Evolutionary conservation across 1,284 basidiomycete species (phyloP).

Genomic region (Spongispora temasekensis): DNA sequence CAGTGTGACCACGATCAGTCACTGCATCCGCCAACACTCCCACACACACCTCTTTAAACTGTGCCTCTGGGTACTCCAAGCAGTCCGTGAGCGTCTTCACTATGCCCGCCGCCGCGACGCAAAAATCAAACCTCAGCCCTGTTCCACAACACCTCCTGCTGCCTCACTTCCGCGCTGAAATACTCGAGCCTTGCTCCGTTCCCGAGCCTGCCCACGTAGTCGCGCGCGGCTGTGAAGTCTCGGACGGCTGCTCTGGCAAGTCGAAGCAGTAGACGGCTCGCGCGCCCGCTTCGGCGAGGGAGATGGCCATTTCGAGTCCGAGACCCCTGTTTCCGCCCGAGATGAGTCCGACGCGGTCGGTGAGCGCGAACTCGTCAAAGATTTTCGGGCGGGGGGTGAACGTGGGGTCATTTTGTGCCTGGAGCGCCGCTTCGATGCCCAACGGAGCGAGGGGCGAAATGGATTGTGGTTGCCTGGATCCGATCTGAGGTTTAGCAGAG

Average conservation of each 20-base stretch:
- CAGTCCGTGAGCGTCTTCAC: slow-evolving; percentile 62
- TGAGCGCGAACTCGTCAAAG: slow-evolving; percentile 73
- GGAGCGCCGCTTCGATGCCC: slow-evolving; percentile 61
- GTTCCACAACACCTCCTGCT: slow-evolving; percentile 60
- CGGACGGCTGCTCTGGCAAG: slow-evolving; percentile 61
- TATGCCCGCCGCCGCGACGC: neutral
- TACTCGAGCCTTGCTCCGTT: slow-evolving; percentile 63
- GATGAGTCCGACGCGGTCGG: slow-evolving; percentile 72
- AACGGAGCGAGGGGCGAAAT: slow-evolving; percentile 56
- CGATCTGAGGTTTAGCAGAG: neutral
- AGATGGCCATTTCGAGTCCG: slow-evolving; percentile 81
- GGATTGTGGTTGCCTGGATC: slow-evolving; percentile 38
- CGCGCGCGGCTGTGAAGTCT: slow-evolving; percentile 61
- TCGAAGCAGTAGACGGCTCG: slow-evolving; percentile 78
- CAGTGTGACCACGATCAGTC: neutral
- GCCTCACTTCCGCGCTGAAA: slow-evolving; percentile 60
- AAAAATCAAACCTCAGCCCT: slow-evolving; percentile 40
- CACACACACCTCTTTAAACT: slow-evolving; percentile 66
- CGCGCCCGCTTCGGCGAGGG: slow-evolving; percentile 76
- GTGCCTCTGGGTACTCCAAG: slow-evolving; percentile 67
- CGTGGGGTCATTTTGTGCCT: slow-evolving; percentile 38
- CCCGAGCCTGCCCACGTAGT: slow-evolving; percentile 52
- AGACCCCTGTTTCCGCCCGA: slow-evolving; percentile 82
- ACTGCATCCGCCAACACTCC: neutral
- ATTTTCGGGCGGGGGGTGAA: slow-evolving; percentile 48